Conservation (phyloP, 768 basidiomycete species). For the Auriculariales sp. region DNA sequence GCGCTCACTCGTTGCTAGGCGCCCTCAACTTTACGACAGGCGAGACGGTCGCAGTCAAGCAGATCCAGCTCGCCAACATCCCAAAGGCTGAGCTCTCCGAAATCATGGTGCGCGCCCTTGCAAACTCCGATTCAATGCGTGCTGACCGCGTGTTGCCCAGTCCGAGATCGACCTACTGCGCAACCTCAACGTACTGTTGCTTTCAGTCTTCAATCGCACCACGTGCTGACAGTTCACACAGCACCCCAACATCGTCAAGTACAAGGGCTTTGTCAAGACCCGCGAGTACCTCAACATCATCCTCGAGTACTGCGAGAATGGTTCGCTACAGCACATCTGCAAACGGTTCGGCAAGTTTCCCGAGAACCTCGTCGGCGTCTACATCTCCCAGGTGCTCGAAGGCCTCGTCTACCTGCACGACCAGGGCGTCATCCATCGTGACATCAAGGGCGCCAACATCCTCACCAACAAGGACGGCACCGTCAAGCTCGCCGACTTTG, state of each 20-base stretch:
- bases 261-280: slow-evolving; percentile 95
- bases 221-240: slow-evolving; percentile 16
- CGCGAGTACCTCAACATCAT: slow-evolving; percentile 92
- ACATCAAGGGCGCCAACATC: slow-evolving; percentile 99
- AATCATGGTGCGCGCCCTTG: slow-evolving; percentile 64
- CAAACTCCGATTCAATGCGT: slow-evolving; percentile 8
- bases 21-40: slow-evolving; percentile 92
- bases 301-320: slow-evolving; percentile 98
- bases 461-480: slow-evolving; percentile 97
- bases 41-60: slow-evolving; percentile 97
- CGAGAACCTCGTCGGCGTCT: slow-evolving; percentile 89
- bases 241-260: slow-evolving; percentile 98
- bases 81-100: slow-evolving; percentile 87
- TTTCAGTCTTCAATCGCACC: neutral
- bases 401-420: slow-evolving; percentile 96
- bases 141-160: slow-evolving; percentile 23
- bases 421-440: slow-evolving; percentile 97
- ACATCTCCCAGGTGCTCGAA: slow-evolving; percentile 91
- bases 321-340: slow-evolving; percentile 85
- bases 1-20: slow-evolving; percentile 26
- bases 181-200: slow-evolving; percentile 75
- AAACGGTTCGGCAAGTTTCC: slow-evolving; percentile 99
- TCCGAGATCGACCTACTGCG: slow-evolving; percentile 95
- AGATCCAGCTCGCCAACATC: slow-evolving; percentile 88
- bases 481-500: slow-evolving; percentile 98